These are phyloP conservation scores for Thraustotheca clavata DNA, from an alignment of 352 stramenopile genomes.

Conservation along the genomic window DNA sequence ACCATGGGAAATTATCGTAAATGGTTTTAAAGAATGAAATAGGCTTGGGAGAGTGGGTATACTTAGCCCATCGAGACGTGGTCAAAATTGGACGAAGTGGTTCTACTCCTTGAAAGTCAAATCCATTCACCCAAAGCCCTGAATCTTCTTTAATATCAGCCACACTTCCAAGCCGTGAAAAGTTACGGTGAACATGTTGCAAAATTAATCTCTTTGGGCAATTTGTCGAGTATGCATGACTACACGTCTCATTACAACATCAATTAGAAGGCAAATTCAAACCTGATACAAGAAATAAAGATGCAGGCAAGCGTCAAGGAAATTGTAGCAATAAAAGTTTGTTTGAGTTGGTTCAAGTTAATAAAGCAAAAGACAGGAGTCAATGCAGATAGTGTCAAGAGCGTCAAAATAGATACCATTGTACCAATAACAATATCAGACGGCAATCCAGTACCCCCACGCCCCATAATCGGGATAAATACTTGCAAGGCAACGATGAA, in stretches of 20 bases:
- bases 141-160: constrained; percentile 31
- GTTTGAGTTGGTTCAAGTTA: constrained; percentile 30
- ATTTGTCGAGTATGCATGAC: constrained; percentile 64
- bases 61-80: constrained; percentile 42
- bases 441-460: constrained; percentile 41
- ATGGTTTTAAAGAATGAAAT: constrained; percentile 33
- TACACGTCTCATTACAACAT: constrained; percentile 20
- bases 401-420: constrained; percentile 29
- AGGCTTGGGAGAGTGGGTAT: constrained; percentile 25
- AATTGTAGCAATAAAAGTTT: constrained; percentile 34
- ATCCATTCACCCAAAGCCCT: constrained; percentile 59
- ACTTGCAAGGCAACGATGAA: constrained; percentile 57
- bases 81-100: constrained; percentile 38
- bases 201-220: constrained; percentile 62
- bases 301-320: constrained; percentile 30
- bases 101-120: constrained; percentile 55
- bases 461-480: constrained; percentile 64
- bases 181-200: constrained; percentile 51
- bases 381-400: not conserved
- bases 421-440: constrained; percentile 47
- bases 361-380: constrained; percentile 56
- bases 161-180: not conserved
- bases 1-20: constrained; percentile 56
- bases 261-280: constrained; percentile 8
- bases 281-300: constrained; percentile 45